Percentiles rank a stretch among this genome's conserved stretches.
Evolutionary conservation across 2,329 filamentous ascomycete species (phyloP).

Genomic region (Colletotrichum eremochloae): DNA sequence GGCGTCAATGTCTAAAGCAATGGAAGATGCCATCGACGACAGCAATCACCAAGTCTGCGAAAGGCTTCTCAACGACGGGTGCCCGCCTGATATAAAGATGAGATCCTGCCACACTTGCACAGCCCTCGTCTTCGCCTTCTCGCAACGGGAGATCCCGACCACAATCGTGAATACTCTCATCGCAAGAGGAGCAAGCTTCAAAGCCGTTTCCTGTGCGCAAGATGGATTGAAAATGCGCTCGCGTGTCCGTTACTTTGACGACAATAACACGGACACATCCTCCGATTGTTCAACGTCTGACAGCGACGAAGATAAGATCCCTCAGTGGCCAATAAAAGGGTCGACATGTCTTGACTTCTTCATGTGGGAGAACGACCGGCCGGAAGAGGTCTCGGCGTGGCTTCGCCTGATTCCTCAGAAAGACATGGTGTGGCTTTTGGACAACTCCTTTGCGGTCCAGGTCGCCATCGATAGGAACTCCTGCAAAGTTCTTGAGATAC

Average conservation of each 20-base stretch:
- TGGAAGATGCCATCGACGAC: slow-evolving; percentile 7
- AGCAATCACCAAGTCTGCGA: background rate
- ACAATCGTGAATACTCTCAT: slow-evolving; percentile 7
- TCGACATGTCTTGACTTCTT: slow-evolving; percentile 13
- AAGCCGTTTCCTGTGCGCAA: background rate
- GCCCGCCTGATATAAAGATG: slow-evolving; percentile 15
- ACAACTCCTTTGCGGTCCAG: slow-evolving; percentile 9
- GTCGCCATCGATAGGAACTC: background rate
- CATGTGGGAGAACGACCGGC: background rate
- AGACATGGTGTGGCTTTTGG: slow-evolving; percentile 20
- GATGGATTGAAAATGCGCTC: background rate
- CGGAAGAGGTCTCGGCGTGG: background rate
- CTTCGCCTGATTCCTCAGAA: background rate
- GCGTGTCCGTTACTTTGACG: background rate
- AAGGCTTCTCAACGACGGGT: background rate
- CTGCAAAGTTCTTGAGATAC: background rate
- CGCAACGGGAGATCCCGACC: background rate
- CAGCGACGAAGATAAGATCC: background rate
- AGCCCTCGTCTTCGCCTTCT: slow-evolving; percentile 12
- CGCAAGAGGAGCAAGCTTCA: slow-evolving; percentile 17
- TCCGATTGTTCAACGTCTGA: background rate
- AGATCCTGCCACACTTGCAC: slow-evolving; percentile 15
- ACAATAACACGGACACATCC: background rate
- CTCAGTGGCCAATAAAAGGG: background rate
- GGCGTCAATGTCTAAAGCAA: background rate